Evolutionary conservation across 441 rosid species (phyloP), one percentile per base, ranked within the genome.

Genomic region (Mallotus japonicus): DNA sequence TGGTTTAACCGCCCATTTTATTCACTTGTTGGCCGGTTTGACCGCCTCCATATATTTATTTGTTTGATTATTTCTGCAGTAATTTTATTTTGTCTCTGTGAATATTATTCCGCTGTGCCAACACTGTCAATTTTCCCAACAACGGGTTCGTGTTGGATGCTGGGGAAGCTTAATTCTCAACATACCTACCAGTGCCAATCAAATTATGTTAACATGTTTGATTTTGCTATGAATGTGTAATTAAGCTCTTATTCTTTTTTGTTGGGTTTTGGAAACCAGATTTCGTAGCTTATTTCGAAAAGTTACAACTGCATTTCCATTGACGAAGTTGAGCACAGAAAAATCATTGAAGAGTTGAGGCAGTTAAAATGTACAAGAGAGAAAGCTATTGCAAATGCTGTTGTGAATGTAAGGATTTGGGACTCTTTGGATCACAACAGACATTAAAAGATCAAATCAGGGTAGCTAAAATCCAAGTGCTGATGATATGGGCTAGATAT

Each of bases 381-480:
- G 28, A 12, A 64, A 64, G 67, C 67, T 19, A 44, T 19, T 42
- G 67, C 32, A 8, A n/a, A 42, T 42, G 28, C 20, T 42, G 67
- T 28, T 44, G 16, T 63, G 20, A 44, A 42, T 28, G 67, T 9
- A 44, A 44, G 46, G 67, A 19, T 63, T 63, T 63, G 67, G 53
- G 19, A 63, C 32, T n/a, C 28, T 44, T 44, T 42, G 16, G 17
- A 64, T 12, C 67, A n/a, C 44, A 44, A 64, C 17, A 44, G 4
- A 28, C 32, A 64, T 19, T 64, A 19, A 15, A 64, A 44, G 67
- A 20, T 15, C 13, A 44, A 42, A 19, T 63, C 17, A 42, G 42
- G 11, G 53, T 42, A 44, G 1, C 2, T 61, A 13, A 6, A 3
- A 5, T 14, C 6, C 0, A 15, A 22, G 64, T 60, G n/a, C 13